Conservation (phyloP, 1,284 basidiomycete species). For the Trametes polyzona region DNA sequence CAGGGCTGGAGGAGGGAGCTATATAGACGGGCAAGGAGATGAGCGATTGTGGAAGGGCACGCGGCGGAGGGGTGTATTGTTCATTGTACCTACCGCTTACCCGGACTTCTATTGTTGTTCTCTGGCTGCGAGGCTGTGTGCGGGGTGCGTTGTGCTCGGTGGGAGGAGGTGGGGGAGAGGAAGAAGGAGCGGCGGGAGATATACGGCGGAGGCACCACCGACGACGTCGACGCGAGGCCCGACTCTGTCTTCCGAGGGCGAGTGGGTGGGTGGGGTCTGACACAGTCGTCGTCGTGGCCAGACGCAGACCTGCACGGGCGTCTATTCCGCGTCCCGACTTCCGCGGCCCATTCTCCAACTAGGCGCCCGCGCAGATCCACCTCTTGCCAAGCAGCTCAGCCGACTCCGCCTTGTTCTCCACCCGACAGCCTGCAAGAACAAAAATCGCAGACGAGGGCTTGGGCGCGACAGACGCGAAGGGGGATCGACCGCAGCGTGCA, state of each 20-base stretch:
- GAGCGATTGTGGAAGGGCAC: constrained; percentile 14
- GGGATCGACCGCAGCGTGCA: too few relatives aligned
- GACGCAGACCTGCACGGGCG: neutral
- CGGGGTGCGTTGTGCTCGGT: neutral
- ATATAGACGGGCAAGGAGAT: constrained; percentile 5
- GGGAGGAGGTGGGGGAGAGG: neutral
- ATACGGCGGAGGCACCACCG: constrained; percentile 3
- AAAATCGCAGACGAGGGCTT: too few relatives aligned
- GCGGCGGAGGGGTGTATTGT: constrained; percentile 24
- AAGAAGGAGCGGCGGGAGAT: neutral
- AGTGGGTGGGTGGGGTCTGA: neutral
- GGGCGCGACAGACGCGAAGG: too few relatives aligned
- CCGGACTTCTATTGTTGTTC: constrained; percentile 33
- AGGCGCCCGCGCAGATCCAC: neutral
- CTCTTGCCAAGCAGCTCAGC: neutral
- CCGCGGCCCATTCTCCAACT: neutral
- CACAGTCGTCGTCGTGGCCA: too few relatives aligned
- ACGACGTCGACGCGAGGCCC: constrained; percentile 7
- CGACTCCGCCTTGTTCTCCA: neutral
- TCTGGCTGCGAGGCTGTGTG: constrained; percentile 14
- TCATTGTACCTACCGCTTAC: constrained; percentile 19
- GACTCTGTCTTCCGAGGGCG: neutral
- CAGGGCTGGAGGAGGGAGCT: neutral
- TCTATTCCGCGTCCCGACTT: neutral
- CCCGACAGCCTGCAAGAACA: too few relatives aligned